Percentiles rank a stretch among this genome's conserved stretches.
phyloP scores from a whole-genome alignment of 371 early-diverging fungal genomes.

The Blyttiomyces sp. region DNA sequence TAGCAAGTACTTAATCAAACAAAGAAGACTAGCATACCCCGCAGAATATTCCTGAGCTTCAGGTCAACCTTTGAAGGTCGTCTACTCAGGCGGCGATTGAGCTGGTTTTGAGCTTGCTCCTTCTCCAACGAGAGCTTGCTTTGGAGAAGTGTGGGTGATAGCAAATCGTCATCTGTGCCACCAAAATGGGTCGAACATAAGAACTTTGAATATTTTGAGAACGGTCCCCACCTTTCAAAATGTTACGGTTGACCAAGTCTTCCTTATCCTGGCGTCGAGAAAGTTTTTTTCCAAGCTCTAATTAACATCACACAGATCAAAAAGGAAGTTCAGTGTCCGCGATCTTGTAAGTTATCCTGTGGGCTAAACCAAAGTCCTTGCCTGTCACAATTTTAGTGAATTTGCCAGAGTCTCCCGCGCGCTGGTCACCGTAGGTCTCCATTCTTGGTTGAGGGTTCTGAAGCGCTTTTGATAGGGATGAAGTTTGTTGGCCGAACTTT shows the following conservation, averaged over 20 bases:
- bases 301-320: too few species aligned
- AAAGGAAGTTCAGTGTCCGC: too few species aligned
- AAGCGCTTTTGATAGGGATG: too few species aligned
- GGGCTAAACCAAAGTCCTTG: too few species aligned
- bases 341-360: too few species aligned
- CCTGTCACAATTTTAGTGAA: too few species aligned
- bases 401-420: too few species aligned
- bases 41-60: conserved; percentile 44
- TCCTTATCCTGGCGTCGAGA: conserved; percentile 59
- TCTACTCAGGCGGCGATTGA: conserved; percentile 30
- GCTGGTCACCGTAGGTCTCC: too few species aligned
- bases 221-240: conserved; percentile 46
- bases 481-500: too few species aligned
- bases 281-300: conserved; percentile 55
- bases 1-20: background rate
- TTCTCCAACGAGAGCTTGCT: conserved; percentile 35
- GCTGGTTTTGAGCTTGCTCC: conserved; percentile 36
- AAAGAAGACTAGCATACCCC: conserved; percentile 13
- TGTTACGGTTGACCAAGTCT: conserved; percentile 70
- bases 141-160: conserved; percentile 32
- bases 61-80: conserved; percentile 45
- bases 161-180: conserved; percentile 17
- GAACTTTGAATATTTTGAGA: conserved; percentile 6
- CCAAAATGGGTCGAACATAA: background rate
- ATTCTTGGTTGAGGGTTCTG: too few species aligned